These are phyloP conservation scores for Lentinus polychrous DNA, from an alignment of 1,284 basidiomycete genomes.

Conservation along the genomic window DNA sequence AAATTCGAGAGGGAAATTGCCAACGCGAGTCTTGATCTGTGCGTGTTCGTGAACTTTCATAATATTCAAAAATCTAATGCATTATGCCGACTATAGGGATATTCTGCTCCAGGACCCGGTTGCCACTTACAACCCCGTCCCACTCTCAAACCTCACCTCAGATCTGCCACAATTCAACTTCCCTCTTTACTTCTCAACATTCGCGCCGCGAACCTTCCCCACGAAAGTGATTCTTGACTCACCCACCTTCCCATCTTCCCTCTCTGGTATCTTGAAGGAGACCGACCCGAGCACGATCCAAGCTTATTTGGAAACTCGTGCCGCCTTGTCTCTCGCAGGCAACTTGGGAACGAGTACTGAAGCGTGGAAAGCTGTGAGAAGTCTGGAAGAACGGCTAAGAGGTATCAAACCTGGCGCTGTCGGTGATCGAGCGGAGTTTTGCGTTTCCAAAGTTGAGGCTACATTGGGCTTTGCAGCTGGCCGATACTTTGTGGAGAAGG, in stretches of 20 bases:
- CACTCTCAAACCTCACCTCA: slow-evolving; percentile 62
- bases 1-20: slow-evolving; percentile 81
- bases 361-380: slow-evolving; percentile 68
- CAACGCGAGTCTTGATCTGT: slow-evolving; percentile 75
- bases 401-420: slow-evolving; percentile 87
- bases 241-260: slow-evolving; percentile 68
- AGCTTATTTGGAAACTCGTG: slow-evolving; percentile 77
- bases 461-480: slow-evolving; percentile 72
- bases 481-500: slow-evolving; percentile 80
- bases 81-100: slow-evolving; percentile 35
- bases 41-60: slow-evolving; percentile 23
- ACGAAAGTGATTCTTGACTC: slow-evolving; percentile 75
- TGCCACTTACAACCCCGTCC: slow-evolving; percentile 83
- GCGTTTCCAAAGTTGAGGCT: slow-evolving; percentile 55
- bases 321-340: slow-evolving; percentile 59
- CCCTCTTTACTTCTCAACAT: slow-evolving; percentile 77
- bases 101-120: slow-evolving; percentile 72
- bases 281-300: slow-evolving; percentile 73
- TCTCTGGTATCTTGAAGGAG: slow-evolving; percentile 65
- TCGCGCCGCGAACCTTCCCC: slow-evolving; percentile 76
- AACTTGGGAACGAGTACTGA: slow-evolving; percentile 69
- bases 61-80: background rate
- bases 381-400: slow-evolving; percentile 63
- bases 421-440: slow-evolving; percentile 77
- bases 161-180: slow-evolving; percentile 78